phyloP scores from a whole-genome alignment of 768 basidiomycete genomes.

The Lentinula edodes region DNA sequence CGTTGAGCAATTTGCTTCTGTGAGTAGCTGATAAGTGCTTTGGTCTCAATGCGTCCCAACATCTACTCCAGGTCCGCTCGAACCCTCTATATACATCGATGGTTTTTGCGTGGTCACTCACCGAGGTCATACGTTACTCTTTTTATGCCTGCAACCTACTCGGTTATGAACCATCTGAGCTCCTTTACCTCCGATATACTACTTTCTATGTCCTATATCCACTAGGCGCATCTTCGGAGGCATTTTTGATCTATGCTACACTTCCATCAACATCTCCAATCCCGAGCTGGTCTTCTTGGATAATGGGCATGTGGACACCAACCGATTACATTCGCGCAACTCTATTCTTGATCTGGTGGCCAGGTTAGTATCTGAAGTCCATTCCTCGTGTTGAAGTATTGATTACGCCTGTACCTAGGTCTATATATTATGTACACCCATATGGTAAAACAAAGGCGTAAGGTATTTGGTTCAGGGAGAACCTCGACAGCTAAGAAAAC shows the following conservation, averaged over 20 bases:
- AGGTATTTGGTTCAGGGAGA: constrained; percentile 27
- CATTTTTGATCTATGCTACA: constrained; percentile 73
- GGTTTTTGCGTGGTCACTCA: constrained; percentile 88
- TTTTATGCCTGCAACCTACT: constrained; percentile 76
- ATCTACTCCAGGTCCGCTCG: constrained; percentile 44
- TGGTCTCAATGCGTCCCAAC: neutral
- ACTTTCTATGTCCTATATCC: constrained; percentile 95
- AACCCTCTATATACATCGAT: constrained; percentile 85
- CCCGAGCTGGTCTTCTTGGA: constrained; percentile 36
- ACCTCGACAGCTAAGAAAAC: constrained; percentile 13
- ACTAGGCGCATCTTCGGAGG: constrained; percentile 87
- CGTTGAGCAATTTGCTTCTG: constrained; percentile 54
- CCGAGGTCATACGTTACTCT: constrained; percentile 87
- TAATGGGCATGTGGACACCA: constrained; percentile 43
- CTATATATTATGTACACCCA: constrained; percentile 48
- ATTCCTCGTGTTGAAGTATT: constrained; percentile 6
- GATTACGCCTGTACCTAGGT: constrained; percentile 21
- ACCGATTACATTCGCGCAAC: constrained; percentile 52
- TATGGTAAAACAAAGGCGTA: constrained; percentile 49
- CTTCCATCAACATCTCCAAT: constrained; percentile 48
- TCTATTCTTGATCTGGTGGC: constrained; percentile 84
- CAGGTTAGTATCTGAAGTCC: constrained; percentile 44
- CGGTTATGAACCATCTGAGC: constrained; percentile 41
- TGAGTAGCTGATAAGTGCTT: constrained; percentile 26
- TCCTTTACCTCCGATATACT: constrained; percentile 81